Evolutionary conservation across 169 alveolate genomes (phyloP), one percentile per base, ranked within the genome.

Genomic region (Eimeria necatrix): DNA sequence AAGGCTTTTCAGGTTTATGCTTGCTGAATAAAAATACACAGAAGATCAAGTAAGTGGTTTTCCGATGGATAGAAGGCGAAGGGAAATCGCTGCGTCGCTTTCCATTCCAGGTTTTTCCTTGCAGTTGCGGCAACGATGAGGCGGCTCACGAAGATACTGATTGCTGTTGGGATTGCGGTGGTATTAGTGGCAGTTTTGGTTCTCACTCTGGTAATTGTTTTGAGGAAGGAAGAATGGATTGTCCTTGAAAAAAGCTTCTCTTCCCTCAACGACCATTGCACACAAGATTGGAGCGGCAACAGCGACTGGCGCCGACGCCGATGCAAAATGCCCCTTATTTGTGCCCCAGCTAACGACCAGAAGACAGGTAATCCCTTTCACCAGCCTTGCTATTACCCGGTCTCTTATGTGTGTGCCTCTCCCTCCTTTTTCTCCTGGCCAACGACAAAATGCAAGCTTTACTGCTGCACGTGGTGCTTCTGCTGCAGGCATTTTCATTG

Each of bases 221-320:
- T 76, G 52, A 4, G 87, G 26, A 76, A 76, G 18, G 87, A 76
- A 49, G 87, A 76, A 20, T 76, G 87, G 87, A 76, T 76, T 46
- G 87, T 76, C 87, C 49, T 76, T 9, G 87, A 76, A 48, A 76
- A 7, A 16, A 76, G 87, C 26, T 76, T 76, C 20, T 41, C 61
- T 48, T 76, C 87, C 14, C 41, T 41, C 10, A 49, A 49, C 20
- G 64, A 76, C 6, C 32, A 20, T 16, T 76, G 87, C 46, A 76
- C 68, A 16, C 68, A 56, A n/a, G 87, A 76, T 10, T 41, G 87
- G 87, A 49, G 87, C 41, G 87, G 87, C 4, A 76, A 49, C 61
- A 76, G 87, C 61, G 87, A 76, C 26, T 76, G 87, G 87, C 14
- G 87, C 49, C 59, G 87, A 4, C 26, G n/a, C 9, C 14, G 87